Percentiles rank a stretch among this genome's conserved stretches.
Evolutionary conservation across 2,329 filamentous ascomycete genomes (phyloP).

Genomic region (Ramichloridium luteum): DNA sequence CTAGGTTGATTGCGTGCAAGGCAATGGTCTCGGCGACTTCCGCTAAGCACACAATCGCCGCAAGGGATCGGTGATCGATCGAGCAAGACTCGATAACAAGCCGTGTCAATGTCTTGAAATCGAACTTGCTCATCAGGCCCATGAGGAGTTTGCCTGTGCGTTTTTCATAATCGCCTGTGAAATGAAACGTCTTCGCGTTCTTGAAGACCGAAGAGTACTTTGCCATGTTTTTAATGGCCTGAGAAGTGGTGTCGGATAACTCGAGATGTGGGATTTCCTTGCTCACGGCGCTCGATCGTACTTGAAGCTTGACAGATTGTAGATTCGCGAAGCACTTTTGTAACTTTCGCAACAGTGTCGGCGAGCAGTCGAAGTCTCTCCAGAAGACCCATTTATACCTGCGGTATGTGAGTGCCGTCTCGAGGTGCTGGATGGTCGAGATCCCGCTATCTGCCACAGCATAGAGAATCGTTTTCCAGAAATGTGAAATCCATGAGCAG

Average conservation of each 20-base stretch:
- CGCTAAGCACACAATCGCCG: conserved; percentile 6
- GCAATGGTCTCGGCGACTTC: conserved; percentile 6
- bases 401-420: conserved; percentile 6
- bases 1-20: conserved; percentile 11
- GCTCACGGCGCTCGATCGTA: conserved; percentile 6
- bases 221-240: conserved; percentile 5
- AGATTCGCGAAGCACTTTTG: conserved; percentile 8
- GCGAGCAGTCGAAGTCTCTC: conserved; percentile 10
- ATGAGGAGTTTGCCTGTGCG: conserved; percentile 5
- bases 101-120: conserved; percentile 8
- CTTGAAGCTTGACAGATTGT: conserved; percentile 8
- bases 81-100: conserved; percentile 8
- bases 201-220: conserved; percentile 6
- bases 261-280: conserved; percentile 3
- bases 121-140: conserved; percentile 4
- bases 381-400: conserved; percentile 7
- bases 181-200: conserved; percentile 3
- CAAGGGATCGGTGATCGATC: conserved; percentile 7
- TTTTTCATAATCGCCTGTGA: conserved; percentile 7
- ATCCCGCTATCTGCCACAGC: conserved; percentile 13
- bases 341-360: conserved; percentile 5
- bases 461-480: conserved; percentile 11
- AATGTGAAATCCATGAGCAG: conserved; percentile 10
- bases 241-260: too few relatives aligned
- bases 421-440: conserved; percentile 8